Percentiles rank a stretch among this genome's conserved stretches.
Conservation (phyloP, 2,329 filamentous ascomycete species). For the Trichoderma sp. region DNA sequence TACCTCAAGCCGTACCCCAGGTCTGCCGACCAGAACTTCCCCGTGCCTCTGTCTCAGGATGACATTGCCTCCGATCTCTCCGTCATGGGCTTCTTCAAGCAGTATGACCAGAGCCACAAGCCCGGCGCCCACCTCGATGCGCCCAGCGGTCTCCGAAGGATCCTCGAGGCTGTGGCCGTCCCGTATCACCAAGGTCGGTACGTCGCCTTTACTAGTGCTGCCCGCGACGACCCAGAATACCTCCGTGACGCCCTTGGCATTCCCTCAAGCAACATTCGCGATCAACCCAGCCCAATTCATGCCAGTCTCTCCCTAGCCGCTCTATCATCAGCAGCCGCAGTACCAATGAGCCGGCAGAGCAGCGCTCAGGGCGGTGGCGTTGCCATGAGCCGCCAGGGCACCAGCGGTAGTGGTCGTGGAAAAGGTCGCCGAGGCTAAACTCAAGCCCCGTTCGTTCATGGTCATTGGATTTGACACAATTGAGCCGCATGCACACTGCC, state of each 20-base stretch:
- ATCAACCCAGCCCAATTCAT: constrained; percentile 36
- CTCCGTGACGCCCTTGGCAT: constrained; percentile 51
- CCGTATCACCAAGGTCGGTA: constrained; percentile 48
- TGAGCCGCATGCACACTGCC: background rate
- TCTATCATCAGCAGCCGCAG: constrained; percentile 39
- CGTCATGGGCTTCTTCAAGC: constrained; percentile 57
- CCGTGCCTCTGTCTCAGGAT: constrained; percentile 48
- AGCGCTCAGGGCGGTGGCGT: constrained; percentile 52
- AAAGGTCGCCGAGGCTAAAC: constrained; percentile 39
- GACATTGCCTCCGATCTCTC: constrained; percentile 55
- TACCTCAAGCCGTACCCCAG: constrained; percentile 58
- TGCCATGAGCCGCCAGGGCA: constrained; percentile 56
- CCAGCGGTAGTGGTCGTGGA: constrained; percentile 48
- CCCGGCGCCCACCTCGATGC: constrained; percentile 55
- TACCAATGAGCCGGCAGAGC: constrained; percentile 56
- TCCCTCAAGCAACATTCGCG: constrained; percentile 43
- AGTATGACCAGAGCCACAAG: constrained; percentile 53
- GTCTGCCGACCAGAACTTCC: constrained; percentile 55
- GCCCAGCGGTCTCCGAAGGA: constrained; percentile 50
- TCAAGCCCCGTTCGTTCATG: background rate
- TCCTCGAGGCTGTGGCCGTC: constrained; percentile 54
- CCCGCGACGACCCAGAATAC: constrained; percentile 47
- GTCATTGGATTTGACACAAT: background rate
- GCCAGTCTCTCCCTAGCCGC: constrained; percentile 26
- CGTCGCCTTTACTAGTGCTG: constrained; percentile 47